Percentiles rank a stretch among this genome's conserved stretches.
Conservation (phyloP, 176 grass and related monocot species). For the Pharus latifolius region DNA sequence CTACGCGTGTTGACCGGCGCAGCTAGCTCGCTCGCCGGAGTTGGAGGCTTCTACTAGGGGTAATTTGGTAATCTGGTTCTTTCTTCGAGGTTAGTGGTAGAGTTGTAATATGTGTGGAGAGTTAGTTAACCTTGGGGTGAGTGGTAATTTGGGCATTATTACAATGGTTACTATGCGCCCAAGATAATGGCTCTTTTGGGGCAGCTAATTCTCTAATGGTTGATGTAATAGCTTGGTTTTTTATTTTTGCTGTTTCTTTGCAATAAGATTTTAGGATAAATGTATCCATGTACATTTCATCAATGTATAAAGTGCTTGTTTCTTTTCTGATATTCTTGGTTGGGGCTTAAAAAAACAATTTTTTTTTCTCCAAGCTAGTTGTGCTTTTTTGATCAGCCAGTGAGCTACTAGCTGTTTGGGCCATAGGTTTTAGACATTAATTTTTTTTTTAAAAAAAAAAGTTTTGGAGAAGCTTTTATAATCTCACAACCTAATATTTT, state of each 20-base stretch:
- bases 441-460: too few species aligned
- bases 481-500: too few species aligned
- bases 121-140: conserved; percentile 24
- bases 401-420: too few species aligned
- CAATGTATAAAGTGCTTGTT: conserved; percentile 20
- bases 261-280: conserved; percentile 27
- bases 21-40: background rate
- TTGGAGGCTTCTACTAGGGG: background rate
- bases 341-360: too few species aligned
- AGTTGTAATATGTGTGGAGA: conserved; percentile 17
- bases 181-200: conserved; percentile 18
- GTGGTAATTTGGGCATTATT: conserved; percentile 20
- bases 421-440: too few species aligned
- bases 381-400: too few species aligned
- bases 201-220: conserved; percentile 13
- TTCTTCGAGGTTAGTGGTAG: conserved; percentile 30
- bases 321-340: background rate
- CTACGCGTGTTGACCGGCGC: conserved; percentile 54
- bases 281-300: conserved; percentile 11
- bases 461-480: too few species aligned
- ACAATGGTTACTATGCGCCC: conserved; percentile 17
- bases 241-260: background rate
- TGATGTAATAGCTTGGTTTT: conserved; percentile 13
- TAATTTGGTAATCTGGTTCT: conserved; percentile 10
- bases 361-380: too few species aligned